These are phyloP conservation scores for Diutina pseudorugosa DNA, from an alignment of 1,139 yeast genomes.

Conservation along the genomic window DNA sequence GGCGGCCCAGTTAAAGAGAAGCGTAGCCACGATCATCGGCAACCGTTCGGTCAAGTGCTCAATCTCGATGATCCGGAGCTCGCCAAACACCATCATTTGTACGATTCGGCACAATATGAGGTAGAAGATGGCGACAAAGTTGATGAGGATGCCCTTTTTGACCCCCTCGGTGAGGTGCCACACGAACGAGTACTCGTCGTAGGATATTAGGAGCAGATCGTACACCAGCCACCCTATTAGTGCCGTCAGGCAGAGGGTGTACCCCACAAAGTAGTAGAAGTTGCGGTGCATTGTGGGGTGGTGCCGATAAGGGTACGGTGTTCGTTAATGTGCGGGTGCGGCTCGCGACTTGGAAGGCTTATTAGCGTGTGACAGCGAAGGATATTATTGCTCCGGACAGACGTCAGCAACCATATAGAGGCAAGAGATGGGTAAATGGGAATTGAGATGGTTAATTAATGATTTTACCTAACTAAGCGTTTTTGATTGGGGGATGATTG, in stretches of 20 bases:
- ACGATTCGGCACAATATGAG: conserved; percentile 28
- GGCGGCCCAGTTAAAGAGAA: conserved; percentile 51
- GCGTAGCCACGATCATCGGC: conserved; percentile 45
- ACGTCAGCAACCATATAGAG: too few species aligned
- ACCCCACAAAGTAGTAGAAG: conserved; percentile 1
- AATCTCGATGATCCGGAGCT: conserved; percentile 58
- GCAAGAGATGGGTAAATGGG: too few species aligned
- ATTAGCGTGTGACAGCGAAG: too few species aligned
- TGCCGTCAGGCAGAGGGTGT: not conserved
- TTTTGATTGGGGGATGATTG: too few species aligned
- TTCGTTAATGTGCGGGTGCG: not conserved
- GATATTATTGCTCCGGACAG: too few species aligned
- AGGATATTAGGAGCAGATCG: not conserved
- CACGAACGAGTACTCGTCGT: not conserved
- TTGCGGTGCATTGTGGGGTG: conserved; percentile 1
- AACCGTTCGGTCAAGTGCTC: conserved; percentile 66
- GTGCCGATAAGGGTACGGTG: not conserved
- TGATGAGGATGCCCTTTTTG: conserved; percentile 8
- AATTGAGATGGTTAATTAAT: too few species aligned
- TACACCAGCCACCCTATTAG: conserved; percentile 4
- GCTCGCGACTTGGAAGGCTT: too few species aligned
- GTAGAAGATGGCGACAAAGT: conserved; percentile 16
- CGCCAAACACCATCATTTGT: conserved; percentile 13
- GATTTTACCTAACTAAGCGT: too few species aligned
- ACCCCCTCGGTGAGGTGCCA: conserved; percentile 7